A percentile compares a stretch with the other conserved stretches of the same genome.
phyloP scores from a whole-genome alignment of 441 rosid species.

The Pelargonium australe region DNA sequence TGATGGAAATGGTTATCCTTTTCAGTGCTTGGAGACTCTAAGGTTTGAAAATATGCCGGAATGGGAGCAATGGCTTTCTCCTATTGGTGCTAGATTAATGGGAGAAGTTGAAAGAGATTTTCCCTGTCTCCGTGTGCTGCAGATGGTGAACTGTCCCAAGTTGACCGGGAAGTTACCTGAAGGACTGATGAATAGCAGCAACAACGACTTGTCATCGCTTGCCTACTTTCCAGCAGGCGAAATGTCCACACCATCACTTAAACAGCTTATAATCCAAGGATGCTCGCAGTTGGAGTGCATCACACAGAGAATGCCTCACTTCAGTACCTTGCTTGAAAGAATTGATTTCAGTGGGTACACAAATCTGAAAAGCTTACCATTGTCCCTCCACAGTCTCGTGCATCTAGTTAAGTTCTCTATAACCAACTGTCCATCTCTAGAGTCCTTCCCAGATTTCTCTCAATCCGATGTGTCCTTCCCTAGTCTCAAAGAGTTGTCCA shows the following conservation, averaged over 20 bases:
- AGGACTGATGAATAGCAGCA: background rate
- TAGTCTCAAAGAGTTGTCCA: slow-evolving; percentile 1
- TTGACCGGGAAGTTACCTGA: slow-evolving; percentile 10
- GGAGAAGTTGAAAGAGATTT: slow-evolving; percentile 14
- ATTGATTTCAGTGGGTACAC: background rate
- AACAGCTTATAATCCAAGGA: background rate
- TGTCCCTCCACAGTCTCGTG: background rate
- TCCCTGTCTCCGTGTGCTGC: slow-evolving; percentile 17
- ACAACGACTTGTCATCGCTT: background rate
- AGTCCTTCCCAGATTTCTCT: background rate
- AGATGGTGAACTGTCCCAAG: slow-evolving; percentile 12
- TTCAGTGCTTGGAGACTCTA: slow-evolving; percentile 17
- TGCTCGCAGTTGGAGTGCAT: background rate
- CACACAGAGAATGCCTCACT: background rate
- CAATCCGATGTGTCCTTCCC: background rate
- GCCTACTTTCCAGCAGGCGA: background rate
- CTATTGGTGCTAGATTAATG: background rate
- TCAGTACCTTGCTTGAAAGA: background rate
- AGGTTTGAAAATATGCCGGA: slow-evolving; percentile 16
- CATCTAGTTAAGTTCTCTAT: background rate
- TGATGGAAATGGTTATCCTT: slow-evolving; percentile 4
- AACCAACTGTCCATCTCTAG: background rate
- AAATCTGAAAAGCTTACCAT: background rate
- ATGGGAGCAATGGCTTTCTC: slow-evolving; percentile 20
- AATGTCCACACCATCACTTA: background rate